A percentile compares a stretch with the other conserved stretches of the same genome.
These are phyloP conservation scores for Amoeboaphelidium occidentale DNA, from an alignment of 371 early-diverging fungal genomes.

Conservation along the genomic window DNA sequence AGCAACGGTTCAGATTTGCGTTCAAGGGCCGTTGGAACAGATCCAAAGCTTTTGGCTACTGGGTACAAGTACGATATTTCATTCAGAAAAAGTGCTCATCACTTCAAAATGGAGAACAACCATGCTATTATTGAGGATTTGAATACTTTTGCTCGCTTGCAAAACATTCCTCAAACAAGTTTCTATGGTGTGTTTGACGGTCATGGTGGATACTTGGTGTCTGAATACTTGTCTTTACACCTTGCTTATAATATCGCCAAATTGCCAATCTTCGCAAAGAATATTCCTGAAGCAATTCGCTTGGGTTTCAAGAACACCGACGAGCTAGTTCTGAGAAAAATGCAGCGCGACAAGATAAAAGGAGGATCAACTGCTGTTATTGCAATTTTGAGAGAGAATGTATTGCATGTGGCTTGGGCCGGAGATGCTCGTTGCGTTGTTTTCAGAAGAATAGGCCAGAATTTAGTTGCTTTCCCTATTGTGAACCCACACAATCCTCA, in stretches of 20 bases:
- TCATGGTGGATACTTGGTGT: background rate
- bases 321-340: background rate
- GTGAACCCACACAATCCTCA: background rate
- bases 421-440: background rate
- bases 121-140: background rate
- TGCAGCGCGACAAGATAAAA: background rate
- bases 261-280: background rate
- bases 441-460: background rate
- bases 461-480: background rate
- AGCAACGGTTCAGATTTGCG: background rate
- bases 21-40: background rate
- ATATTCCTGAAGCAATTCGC: background rate
- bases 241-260: background rate
- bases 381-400: background rate
- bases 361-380: background rate
- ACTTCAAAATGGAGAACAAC: background rate
- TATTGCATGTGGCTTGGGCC: background rate
- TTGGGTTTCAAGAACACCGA: background rate
- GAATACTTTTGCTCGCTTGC: background rate
- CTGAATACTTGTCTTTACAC: background rate
- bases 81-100: background rate
- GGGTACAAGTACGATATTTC: background rate
- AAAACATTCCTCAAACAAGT: background rate
- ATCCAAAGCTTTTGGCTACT: background rate
- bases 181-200: background rate